These are phyloP conservation scores for Rhodotorula diobovata DNA, from an alignment of 768 basidiomycete species.

Conservation along the genomic window DNA sequence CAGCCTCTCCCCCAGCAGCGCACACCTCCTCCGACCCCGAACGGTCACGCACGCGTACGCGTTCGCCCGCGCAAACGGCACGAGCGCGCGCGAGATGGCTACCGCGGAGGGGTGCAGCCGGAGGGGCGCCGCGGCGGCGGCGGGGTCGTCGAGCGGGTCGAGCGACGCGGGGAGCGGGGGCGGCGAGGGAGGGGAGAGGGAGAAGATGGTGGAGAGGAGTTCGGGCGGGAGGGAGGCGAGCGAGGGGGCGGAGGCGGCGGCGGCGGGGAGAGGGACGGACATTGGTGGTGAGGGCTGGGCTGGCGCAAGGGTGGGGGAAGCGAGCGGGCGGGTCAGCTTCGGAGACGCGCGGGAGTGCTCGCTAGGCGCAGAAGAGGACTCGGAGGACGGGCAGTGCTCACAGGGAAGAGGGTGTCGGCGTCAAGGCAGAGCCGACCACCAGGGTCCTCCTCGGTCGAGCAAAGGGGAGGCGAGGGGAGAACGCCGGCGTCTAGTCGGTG, in stretches of 20 bases:
- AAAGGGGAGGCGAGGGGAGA: no score
- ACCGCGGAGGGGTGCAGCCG: neutral
- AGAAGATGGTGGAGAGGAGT: neutral
- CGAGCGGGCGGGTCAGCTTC: no score
- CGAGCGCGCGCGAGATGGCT: slow-evolving; percentile 9
- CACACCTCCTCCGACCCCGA: neutral
- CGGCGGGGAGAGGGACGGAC: neutral
- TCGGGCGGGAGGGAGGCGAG: neutral
- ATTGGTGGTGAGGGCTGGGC: neutral
- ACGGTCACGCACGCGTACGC: neutral
- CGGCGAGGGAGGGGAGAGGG: neutral
- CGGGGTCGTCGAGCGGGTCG: neutral
- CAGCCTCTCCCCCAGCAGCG: neutral
- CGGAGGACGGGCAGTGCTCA: no score
- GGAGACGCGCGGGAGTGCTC: no score
- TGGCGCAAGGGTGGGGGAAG: no score
- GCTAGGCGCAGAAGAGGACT: no score
- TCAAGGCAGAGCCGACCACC: no score
- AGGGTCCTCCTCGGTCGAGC: no score
- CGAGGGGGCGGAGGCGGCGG: neutral
- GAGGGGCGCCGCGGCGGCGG: neutral
- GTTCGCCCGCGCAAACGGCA: slow-evolving; percentile 1
- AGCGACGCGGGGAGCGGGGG: neutral
- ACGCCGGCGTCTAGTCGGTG: no score
- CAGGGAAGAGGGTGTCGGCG: no score